A percentile compares a stretch with the other conserved stretches of the same genome.
Evolutionary conservation across 2,329 filamentous ascomycete genomes (phyloP).

Genomic region (Fonsecaea erecta): DNA sequence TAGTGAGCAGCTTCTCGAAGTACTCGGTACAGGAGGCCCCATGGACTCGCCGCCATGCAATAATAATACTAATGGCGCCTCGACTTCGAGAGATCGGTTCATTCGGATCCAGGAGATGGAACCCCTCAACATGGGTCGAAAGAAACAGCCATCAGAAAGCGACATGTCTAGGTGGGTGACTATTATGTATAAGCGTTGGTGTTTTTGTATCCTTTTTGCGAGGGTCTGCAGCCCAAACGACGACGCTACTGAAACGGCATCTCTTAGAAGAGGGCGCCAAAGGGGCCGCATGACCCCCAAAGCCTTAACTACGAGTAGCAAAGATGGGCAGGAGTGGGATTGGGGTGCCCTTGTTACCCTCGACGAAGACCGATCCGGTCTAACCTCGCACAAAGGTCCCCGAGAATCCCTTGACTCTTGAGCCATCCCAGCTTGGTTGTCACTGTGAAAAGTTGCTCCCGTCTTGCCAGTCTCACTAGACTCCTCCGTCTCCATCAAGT

Average conservation of each 20-base stretch:
- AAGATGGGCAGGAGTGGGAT: background rate
- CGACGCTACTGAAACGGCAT: background rate
- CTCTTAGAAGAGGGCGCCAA: background rate
- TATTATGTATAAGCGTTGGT: background rate
- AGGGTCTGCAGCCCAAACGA: background rate
- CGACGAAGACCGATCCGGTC: background rate
- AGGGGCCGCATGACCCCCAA: background rate
- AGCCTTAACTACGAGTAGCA: background rate
- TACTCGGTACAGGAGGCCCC: background rate
- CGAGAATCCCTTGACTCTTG: background rate
- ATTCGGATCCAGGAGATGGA: background rate
- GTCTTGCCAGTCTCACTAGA: background rate
- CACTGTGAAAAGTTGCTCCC: background rate
- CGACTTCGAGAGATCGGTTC: conserved; percentile 2
- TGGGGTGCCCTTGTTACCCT: background rate
- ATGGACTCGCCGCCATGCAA: too few species aligned
- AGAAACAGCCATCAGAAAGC: background rate
- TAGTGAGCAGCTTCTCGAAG: background rate
- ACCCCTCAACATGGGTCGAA: background rate
- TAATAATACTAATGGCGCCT: too few species aligned
- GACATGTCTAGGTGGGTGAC: background rate
- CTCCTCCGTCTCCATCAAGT: background rate
- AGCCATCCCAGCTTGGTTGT: background rate
- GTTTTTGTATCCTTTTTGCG: background rate
- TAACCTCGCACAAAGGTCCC: background rate